Evolutionary conservation across 2,329 filamentous ascomycete genomes (phyloP).

Genomic region (Pezicula radicicola): DNA sequence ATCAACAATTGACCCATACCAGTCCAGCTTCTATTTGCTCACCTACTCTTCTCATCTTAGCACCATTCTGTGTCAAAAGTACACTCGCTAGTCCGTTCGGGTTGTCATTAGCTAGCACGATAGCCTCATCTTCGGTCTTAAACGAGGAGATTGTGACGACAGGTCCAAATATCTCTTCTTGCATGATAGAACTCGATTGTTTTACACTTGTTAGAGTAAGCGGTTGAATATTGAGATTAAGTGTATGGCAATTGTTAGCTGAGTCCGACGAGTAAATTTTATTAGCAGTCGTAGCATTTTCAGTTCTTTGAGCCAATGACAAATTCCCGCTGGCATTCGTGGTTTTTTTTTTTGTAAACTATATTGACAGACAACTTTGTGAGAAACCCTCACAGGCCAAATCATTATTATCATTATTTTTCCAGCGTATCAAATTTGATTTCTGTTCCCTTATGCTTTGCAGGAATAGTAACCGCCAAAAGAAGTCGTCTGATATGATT

Average conservation of each 20-base stretch:
- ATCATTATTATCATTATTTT: too few species aligned
- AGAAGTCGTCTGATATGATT: too few species aligned
- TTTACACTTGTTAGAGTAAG: slow-evolving; percentile 14
- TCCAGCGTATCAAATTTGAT: too few species aligned
- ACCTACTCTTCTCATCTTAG: slow-evolving; percentile 26
- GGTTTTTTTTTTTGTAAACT: too few species aligned
- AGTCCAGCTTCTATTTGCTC: slow-evolving; percentile 30
- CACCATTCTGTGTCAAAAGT: slow-evolving; percentile 27
- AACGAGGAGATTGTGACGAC: slow-evolving; percentile 52
- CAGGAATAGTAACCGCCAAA: too few species aligned
- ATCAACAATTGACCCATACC: slow-evolving; percentile 33
- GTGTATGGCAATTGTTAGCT: slow-evolving; percentile 17
- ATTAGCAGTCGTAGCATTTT: too few species aligned
- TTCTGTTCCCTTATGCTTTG: too few species aligned
- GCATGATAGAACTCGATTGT: slow-evolving; percentile 4
- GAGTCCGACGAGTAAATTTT: too few species aligned
- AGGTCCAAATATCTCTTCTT: slow-evolving; percentile 60
- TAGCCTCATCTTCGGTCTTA: slow-evolving; percentile 50
- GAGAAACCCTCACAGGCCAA: too few species aligned
- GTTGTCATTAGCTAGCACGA: slow-evolving; percentile 58
- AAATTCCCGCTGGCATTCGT: too few species aligned
- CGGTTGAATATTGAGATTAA: slow-evolving; percentile 32
- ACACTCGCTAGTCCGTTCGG: slow-evolving; percentile 22
- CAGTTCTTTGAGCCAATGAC: too few species aligned
- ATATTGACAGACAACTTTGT: too few species aligned